Conservation (phyloP, 2,329 filamentous ascomycete genomes). For the Aureobasidium pullulans region DNA sequence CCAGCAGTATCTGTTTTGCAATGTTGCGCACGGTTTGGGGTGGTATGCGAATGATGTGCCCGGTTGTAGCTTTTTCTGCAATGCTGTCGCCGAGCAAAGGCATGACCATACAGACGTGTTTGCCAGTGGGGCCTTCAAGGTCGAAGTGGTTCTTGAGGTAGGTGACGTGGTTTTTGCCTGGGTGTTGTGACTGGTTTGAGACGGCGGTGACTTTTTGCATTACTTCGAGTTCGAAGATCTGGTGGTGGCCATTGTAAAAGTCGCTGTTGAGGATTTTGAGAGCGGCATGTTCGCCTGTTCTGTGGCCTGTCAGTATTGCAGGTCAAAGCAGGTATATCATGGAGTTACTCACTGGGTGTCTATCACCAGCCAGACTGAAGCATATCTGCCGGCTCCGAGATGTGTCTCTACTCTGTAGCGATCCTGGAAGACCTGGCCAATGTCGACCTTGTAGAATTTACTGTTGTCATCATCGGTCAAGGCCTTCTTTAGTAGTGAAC, state of each 20-base stretch:
- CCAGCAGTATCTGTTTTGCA: constrained; percentile 17
- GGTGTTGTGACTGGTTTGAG: neutral
- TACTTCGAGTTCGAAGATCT: constrained; percentile 13
- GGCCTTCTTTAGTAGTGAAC: neutral
- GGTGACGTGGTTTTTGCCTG: constrained; percentile 5
- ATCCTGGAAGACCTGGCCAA: constrained; percentile 26
- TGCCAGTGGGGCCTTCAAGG: constrained; percentile 17
- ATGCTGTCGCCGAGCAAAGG: constrained; percentile 16
- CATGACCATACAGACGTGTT: constrained; percentile 18
- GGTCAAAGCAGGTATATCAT: too few species aligned
- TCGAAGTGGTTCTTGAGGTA: constrained; percentile 17
- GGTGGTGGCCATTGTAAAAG: constrained; percentile 4
- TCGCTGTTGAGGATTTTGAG: constrained; percentile 17
- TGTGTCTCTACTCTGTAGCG: constrained; percentile 32
- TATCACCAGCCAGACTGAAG: constrained; percentile 31
- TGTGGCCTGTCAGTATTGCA: neutral
- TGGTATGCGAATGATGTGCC: neutral
- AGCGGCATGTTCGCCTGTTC: constrained; percentile 3
- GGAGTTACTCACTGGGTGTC: constrained; percentile 17
- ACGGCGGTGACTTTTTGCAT: neutral
- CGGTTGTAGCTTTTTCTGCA: neutral
- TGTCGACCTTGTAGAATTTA: constrained; percentile 20
- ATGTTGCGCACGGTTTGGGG: constrained; percentile 15
- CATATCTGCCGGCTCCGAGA: constrained; percentile 32
- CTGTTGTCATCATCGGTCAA: neutral